Evolutionary conservation across 2,329 filamentous ascomycete species (phyloP).

Genomic region (Emmonsiellopsis sp.): DNA sequence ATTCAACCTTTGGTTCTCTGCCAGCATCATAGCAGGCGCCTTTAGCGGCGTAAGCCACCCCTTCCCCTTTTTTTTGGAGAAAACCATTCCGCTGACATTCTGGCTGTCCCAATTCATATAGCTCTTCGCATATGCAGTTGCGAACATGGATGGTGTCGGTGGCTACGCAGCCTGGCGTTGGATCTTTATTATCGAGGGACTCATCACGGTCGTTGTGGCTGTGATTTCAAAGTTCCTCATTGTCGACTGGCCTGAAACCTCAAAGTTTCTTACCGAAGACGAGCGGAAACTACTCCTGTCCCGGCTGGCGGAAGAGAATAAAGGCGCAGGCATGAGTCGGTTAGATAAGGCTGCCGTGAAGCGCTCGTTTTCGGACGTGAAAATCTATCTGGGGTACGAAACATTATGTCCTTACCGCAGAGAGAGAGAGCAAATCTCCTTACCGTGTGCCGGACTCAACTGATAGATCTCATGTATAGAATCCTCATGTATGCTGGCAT

Average conservation of each 20-base stretch:
- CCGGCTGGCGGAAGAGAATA: conserved; percentile 34
- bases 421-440: background rate
- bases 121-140: conserved; percentile 35
- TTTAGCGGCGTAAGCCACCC: conserved; percentile 46
- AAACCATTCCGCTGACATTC: conserved; percentile 2
- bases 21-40: conserved; percentile 48
- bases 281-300: conserved; percentile 36
- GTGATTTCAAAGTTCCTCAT: conserved; percentile 42
- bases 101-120: conserved; percentile 9
- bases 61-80: conserved; percentile 21
- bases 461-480: conserved; percentile 37
- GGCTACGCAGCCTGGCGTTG: conserved; percentile 36
- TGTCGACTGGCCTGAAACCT: conserved; percentile 34
- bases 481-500: conserved; percentile 57
- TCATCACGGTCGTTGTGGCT: conserved; percentile 39
- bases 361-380: conserved; percentile 40
- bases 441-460: background rate
- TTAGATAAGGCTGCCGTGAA: conserved; percentile 39
- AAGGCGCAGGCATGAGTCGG: conserved; percentile 43
- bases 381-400: conserved; percentile 34
- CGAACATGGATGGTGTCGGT: conserved; percentile 29
- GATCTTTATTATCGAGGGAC: conserved; percentile 43
- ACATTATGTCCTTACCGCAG: no score
- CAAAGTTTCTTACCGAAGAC: conserved; percentile 37
- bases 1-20: conserved; percentile 51